phyloP scores from a whole-genome alignment of 2,329 filamentous ascomycete species.

The Penicillium crustosum region DNA sequence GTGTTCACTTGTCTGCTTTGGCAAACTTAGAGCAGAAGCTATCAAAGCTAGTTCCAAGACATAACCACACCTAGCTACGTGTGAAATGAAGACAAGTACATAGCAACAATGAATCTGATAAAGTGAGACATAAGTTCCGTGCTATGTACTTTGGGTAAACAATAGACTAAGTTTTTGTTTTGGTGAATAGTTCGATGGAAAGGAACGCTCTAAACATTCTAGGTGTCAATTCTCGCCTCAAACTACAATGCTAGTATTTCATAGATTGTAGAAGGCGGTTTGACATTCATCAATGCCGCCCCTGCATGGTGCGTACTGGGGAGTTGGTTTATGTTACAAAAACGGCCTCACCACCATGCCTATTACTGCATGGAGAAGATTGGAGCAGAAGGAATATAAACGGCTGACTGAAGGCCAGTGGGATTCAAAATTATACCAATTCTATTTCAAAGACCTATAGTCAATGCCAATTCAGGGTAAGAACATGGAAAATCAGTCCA shows the following conservation, averaged over 20 bases:
- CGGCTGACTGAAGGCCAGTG: not conserved
- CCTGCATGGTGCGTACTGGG: too few species aligned
- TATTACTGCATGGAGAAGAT: too few species aligned
- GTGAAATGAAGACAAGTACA: not conserved
- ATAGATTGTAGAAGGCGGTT: not conserved
- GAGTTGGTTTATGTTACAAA: not conserved
- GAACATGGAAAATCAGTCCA: conserved; percentile 16
- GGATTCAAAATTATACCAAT: conserved; percentile 13
- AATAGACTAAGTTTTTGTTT: not conserved
- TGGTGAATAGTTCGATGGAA: not conserved
- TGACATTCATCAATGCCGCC: not conserved
- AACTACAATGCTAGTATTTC: not conserved
- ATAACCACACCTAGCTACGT: not conserved
- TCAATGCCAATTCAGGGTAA: conserved; percentile 20
- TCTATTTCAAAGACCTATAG: conserved; percentile 32
- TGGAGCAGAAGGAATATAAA: not conserved
- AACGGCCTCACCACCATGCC: not conserved
- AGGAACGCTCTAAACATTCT: not conserved
- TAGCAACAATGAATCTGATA: not conserved
- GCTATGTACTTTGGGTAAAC: not conserved
- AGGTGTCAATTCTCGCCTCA: not conserved
- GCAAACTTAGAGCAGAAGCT: not conserved
- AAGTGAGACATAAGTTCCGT: too few species aligned
- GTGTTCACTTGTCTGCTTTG: not conserved
- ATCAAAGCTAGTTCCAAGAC: not conserved